Base-by-base conservation (phyloP, 371 early-diverging fungal species). In the Chytridiales sp. region DNA sequence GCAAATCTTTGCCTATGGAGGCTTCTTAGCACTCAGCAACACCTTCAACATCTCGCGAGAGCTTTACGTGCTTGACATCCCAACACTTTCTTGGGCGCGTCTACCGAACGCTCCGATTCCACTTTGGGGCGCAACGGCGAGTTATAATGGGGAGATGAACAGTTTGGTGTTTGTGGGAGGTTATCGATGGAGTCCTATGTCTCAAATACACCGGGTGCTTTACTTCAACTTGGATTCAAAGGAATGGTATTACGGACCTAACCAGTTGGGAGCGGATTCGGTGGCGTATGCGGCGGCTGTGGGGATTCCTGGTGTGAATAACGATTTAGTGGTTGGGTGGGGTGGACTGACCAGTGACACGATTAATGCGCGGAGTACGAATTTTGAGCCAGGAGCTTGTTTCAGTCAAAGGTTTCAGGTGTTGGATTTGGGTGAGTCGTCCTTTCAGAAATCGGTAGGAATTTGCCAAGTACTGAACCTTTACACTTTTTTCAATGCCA, bases 161-260 rank as follows among this genome's bases (percentile, higher is more conserved):
- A 55, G 55, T 1, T 34, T 62, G 27, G 53, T 35, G 19, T 62
- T 62, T 26, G 31, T 31, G 21, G 62, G 62, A 5, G 62, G 62
- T 17, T 62, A 62, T 41, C 43, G 47, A 17, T 55, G 42, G 42
- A 41, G 24, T 13, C 17, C 41, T 15, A 4, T 35, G 47, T 21
- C 21, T 9, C 32, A 1, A 0, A n/a, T 31, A 5, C 22, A 44
- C 11, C 61, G 52, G 4, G 44, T 46, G 2, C 62, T 62, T 1
- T 36, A 55, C 24, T 62, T 35, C 34, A 36, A 53, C 24, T 32
- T 62, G 21, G 54, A 53, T 34, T 15, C 47, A 1, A 30, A n/a
- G 11, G 22, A 47, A 1, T 62, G 62, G 62, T 62, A 62, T 39
- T 29, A 5, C 52, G 52, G 35, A n/a, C 35, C 52, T 17, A 4